Percentiles rank a stretch among this genome's conserved stretches.
Conservation (phyloP, 371 early-diverging fungal species). For the Paraphysoderma sedebokerense region DNA sequence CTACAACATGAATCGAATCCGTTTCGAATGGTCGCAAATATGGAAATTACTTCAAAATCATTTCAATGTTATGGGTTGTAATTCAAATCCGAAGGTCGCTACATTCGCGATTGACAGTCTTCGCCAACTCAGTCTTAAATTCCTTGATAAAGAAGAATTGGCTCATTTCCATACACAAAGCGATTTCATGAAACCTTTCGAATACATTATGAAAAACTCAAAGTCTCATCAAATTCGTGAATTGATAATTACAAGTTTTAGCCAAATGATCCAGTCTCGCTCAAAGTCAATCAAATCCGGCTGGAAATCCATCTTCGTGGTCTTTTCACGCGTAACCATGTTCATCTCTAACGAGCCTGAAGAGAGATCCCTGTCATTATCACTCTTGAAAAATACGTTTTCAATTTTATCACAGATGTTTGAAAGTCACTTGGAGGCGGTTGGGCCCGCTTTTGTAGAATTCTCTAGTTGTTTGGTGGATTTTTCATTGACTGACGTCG, state of each 20-base stretch:
- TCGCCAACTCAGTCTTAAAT: slow-evolving; percentile 50
- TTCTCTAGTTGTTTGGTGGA: background rate
- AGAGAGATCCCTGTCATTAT: background rate
- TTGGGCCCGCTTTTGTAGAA: background rate
- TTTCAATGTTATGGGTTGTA: slow-evolving; percentile 42
- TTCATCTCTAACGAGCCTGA: background rate
- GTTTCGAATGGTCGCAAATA: slow-evolving; percentile 55
- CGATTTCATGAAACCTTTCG: slow-evolving; percentile 50
- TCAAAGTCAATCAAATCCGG: slow-evolving; percentile 34
- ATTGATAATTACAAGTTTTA: slow-evolving; percentile 28
- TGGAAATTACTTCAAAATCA: slow-evolving; percentile 47
- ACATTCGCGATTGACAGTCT: slow-evolving; percentile 51
- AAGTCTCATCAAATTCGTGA: slow-evolving; percentile 30
- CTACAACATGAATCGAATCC: slow-evolving; percentile 26
- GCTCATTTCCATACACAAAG: slow-evolving; percentile 47
- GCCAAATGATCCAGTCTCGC: slow-evolving; percentile 23
- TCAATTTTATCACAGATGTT: too few species aligned
- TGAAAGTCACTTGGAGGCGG: too few species aligned
- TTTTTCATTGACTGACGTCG: slow-evolving; percentile 1
- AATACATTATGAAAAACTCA: slow-evolving; percentile 44
- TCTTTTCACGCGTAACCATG: slow-evolving; percentile 13
- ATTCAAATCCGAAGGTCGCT: slow-evolving; percentile 30
- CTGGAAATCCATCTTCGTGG: slow-evolving; percentile 54
- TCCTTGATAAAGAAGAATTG: slow-evolving; percentile 51
- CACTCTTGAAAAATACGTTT: background rate